These are phyloP conservation scores for Dittrichia graveolens DNA, from an alignment of 129 eudicot genomes.

Conservation along the genomic window DNA sequence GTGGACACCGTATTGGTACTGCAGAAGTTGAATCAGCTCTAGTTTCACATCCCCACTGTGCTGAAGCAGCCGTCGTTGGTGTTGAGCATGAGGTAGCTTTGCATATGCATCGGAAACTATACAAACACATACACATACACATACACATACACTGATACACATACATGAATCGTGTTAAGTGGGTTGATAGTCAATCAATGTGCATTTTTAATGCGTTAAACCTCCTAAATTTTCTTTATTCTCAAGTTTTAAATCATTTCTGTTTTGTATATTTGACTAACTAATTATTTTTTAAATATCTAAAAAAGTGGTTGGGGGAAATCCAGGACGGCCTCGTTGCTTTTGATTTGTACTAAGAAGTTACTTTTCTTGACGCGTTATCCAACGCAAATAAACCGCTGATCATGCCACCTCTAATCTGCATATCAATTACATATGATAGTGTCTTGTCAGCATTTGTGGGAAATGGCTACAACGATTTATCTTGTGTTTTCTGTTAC, in stretches of 20 bases:
- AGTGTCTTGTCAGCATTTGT: too few species aligned
- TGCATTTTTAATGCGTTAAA: neutral
- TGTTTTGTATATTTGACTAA: neutral
- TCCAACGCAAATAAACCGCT: neutral
- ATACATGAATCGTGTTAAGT: too few species aligned
- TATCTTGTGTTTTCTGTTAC: slow-evolving; percentile 19
- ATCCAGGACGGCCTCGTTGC: neutral
- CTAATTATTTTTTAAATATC: neutral
- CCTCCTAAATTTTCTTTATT: neutral
- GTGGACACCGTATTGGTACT: slow-evolving; percentile 99
- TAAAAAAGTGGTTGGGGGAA: neutral
- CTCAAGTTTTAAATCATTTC: neutral
- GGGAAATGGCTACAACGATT: neutral
- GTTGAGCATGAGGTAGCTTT: slow-evolving; percentile 90
- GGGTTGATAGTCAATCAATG: too few species aligned
- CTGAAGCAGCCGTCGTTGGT: slow-evolving; percentile 99
- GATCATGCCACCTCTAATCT: neutral
- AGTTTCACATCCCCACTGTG: slow-evolving; percentile 93
- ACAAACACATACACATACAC: too few species aligned
- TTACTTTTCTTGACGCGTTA: slow-evolving; percentile 9
- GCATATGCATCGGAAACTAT: neutral
- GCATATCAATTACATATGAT: slow-evolving; percentile 6
- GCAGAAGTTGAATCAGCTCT: slow-evolving; percentile 99
- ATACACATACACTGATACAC: too few species aligned
- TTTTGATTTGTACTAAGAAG: neutral